Percentiles rank a stretch among this genome's conserved stretches.
These are phyloP conservation scores for Pseudogymnoascus pannorum DNA, from an alignment of 2,329 filamentous ascomycete genomes.

Conservation along the genomic window DNA sequence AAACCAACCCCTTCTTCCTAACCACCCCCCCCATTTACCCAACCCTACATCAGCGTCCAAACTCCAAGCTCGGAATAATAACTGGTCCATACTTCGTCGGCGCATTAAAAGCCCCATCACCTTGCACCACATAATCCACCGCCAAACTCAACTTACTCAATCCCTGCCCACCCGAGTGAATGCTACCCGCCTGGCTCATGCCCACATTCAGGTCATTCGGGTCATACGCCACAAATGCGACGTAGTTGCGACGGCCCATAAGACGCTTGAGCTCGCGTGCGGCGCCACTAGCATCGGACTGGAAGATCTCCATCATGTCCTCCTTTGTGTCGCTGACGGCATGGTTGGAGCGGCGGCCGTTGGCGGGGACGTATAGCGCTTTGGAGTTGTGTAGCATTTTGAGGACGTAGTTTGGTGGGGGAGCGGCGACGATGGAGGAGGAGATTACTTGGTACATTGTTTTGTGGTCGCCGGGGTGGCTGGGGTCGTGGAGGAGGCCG, in stretches of 20 bases:
- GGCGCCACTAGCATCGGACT: conserved; percentile 80
- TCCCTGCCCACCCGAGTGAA: conserved; percentile 34
- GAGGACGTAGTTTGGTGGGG: conserved; percentile 76
- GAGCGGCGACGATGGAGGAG: conserved; percentile 83
- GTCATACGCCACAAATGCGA: conserved; percentile 89
- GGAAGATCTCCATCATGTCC: conserved; percentile 99
- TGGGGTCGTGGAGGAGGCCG: conserved; percentile 87
- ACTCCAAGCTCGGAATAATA: conserved; percentile 80
- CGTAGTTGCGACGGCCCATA: conserved; percentile 90
- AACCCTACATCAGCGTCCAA: conserved; percentile 46
- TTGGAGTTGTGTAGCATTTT: conserved; percentile 96
- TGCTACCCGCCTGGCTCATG: conserved; percentile 20
- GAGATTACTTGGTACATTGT: conserved; percentile 99
- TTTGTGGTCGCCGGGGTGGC: conserved; percentile 88
- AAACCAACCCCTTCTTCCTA: not conserved
- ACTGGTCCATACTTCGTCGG: conserved; percentile 97
- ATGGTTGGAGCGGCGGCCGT: conserved; percentile 70
- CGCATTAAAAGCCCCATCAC: conserved; percentile 69
- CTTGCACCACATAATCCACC: conserved; percentile 95
- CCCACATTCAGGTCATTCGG: conserved; percentile 60
- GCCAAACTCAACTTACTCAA: conserved; percentile 69
- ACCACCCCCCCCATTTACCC: not conserved
- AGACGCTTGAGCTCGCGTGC: conserved; percentile 79
- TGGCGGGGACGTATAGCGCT: conserved; percentile 80
- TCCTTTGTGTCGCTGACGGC: conserved; percentile 89